Evolutionary conservation across 129 eudicot species (phyloP), one percentile per base, ranked within the genome.

Genomic region (Sambucus nigra): DNA sequence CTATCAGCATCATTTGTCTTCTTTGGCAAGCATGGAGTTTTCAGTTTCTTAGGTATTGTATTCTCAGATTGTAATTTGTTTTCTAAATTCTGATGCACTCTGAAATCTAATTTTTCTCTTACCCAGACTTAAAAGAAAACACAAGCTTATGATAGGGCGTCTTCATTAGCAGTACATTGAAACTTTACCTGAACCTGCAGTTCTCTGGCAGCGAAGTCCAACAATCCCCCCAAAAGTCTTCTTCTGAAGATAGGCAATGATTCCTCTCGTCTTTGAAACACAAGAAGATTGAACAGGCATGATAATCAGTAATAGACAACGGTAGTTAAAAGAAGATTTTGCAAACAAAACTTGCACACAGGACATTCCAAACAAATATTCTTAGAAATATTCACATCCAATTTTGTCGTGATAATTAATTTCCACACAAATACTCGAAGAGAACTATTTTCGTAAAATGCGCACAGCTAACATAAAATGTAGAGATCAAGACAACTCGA

Each of bases 181-280:
- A 1, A 16, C 16, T 2, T 42, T 67, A 92, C 99, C 96, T 92
- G 96, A 70, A 65, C 83, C 73, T 82, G 96, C 42, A 92, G 81
- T 69, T 92, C 99, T 69, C 96, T 76, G 26, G 99, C 94, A 72
- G 95, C 77, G 64, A 92, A 92, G 57, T 92, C 99, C 69, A 92
- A 66, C 83, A 92, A 73, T 65, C 76, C 81, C 40, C 99, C 91
- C 77, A 92, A 63, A 56, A 92, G 86, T 91, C 94, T 82, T 77
- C 99, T 82, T 65, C 86, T 92, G 70, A 92, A 86, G 39, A 86
- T 80, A 47, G 99, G 99, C 73, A 92, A 73, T 53, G 87, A 77
- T 65, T 82, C 96, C 69, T 92, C 99, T 2, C 99, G 99, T 66
- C 99, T 92, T 42, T 46, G 49, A 23, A 55, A 50, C 15, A 58